Evolutionary conservation across 2,329 filamentous ascomycete genomes (phyloP), one percentile per base, ranked within the genome.

Genomic region (Penicillium verrucosum): DNA sequence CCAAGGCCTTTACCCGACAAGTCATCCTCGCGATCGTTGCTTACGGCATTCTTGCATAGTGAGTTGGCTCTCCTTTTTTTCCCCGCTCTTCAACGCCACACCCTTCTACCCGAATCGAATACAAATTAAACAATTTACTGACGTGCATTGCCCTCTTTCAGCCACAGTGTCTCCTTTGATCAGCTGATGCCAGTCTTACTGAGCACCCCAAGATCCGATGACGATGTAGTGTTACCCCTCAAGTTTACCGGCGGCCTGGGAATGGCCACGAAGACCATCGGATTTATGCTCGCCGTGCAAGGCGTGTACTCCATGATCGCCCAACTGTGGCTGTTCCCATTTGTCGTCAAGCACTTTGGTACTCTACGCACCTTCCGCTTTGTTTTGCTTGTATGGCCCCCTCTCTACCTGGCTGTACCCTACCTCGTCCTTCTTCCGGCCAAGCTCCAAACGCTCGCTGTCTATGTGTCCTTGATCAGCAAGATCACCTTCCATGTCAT

Each of bases 141-240:
- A 67, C 68, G 70, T 56, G 50, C 42, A 48, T 54, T 46, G 42
- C 41, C 56, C 46, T 43, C 12, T 32, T 60, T 40, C 68, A 96
- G 92, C 78, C 93, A 97, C 77, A 97, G 93, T 12, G 97, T 99
- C 76, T 95, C 92, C 0, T 94, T 96, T 66, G 94, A 99, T 75
- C 90, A 96, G 69, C 83, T 97, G 47, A 87, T 97, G 65, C 93
- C 94, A 0, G 89, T 97, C 2, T 91, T 99, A 65, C 85, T 99
- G 69, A 93, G 89, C 73, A 90, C 90, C 43, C 71, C 81, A 67
- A 70, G 82, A 68, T 74, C 83, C 69, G 60, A 79, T 29, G 71
- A 75, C 16, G 65, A 75, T n/a, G 75, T 79, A 67, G 61, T 81
- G 12, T 82, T 96, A 2, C 93, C 93, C 0, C 94, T 99, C 80